Conservation (phyloP, 257 asterid species). For the Scutellaria minor region DNA sequence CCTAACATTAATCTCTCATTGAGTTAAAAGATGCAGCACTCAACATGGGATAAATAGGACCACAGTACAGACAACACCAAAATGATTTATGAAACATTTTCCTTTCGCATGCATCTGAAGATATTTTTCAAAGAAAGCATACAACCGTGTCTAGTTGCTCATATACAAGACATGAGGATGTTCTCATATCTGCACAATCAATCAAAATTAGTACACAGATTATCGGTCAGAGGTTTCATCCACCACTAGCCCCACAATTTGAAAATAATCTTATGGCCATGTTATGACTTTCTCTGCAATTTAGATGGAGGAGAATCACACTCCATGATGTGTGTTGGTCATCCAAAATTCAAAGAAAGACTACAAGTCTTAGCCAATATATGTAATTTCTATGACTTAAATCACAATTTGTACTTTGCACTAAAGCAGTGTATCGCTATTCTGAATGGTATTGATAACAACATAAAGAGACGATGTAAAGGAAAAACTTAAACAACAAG, state of each 20-base stretch:
- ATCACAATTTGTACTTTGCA: neutral
- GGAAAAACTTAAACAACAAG: neutral
- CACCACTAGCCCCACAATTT: neutral
- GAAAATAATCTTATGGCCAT: neutral
- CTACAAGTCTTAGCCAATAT: neutral
- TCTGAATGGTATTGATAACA: neutral
- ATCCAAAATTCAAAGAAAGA: constrained; percentile 14
- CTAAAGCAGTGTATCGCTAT: neutral
- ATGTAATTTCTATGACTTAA: neutral
- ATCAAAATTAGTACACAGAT: neutral
- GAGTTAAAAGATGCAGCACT: neutral
- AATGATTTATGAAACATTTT: neutral
- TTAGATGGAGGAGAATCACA: neutral
- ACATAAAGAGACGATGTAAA: neutral
- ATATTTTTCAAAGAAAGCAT: neutral
- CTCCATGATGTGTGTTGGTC: neutral
- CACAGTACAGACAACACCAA: neutral
- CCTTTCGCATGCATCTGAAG: neutral
- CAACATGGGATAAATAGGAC: neutral
- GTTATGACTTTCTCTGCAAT: neutral
- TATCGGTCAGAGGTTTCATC: neutral
- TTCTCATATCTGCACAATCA: neutral
- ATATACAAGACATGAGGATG: neutral
- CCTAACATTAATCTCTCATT: neutral
- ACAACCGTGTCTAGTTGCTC: constrained; percentile 5